These are phyloP conservation scores for Trametes sanguinea DNA, from an alignment of 768 basidiomycete genomes.

Conservation along the genomic window DNA sequence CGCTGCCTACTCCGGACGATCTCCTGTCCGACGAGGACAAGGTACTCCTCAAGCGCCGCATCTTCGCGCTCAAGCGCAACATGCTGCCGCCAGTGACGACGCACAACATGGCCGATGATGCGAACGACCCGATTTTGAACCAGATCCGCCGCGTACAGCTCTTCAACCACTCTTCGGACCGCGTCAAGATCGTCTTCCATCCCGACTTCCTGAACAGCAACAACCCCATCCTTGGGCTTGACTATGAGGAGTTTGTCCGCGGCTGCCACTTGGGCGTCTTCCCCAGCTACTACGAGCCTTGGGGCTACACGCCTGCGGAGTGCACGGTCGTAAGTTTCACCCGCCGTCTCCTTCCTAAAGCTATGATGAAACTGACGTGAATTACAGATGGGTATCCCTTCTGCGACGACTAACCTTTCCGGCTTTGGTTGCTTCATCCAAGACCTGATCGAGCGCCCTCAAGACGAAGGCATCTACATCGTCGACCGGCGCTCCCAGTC, in stretches of 20 bases:
- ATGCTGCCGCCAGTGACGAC: conserved; percentile 96
- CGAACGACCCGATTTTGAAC: conserved; percentile 89
- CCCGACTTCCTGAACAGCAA: conserved; percentile 98
- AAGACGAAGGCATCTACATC: conserved; percentile 96
- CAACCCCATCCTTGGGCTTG: conserved; percentile 95
- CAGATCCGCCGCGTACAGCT: conserved; percentile 93
- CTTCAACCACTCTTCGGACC: conserved; percentile 85
- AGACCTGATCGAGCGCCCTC: conserved; percentile 91
- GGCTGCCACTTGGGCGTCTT: conserved; percentile 99
- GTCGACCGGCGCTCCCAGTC: conserved; percentile 89
- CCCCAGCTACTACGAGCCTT: conserved; percentile 96
- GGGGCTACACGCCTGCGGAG: conserved; percentile 97
- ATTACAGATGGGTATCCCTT: conserved; percentile 92
- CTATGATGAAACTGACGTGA: not conserved
- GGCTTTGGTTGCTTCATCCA: conserved; percentile 99
- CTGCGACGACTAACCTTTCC: conserved; percentile 95
- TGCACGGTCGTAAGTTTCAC: conserved; percentile 83
- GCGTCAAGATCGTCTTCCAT: conserved; percentile 98
- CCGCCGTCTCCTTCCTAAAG: no score
- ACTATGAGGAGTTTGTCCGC: conserved; percentile 98
- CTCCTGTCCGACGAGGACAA: conserved; percentile 92
- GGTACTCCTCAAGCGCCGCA: conserved; percentile 91
- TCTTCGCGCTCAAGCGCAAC: conserved; percentile 94
- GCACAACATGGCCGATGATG: conserved; percentile 97
- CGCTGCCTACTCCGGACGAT: conserved; percentile 69